These are phyloP conservation scores for Ophiostoma himal-ulmi DNA, from an alignment of 2,329 filamentous ascomycete species.

Conservation along the genomic window DNA sequence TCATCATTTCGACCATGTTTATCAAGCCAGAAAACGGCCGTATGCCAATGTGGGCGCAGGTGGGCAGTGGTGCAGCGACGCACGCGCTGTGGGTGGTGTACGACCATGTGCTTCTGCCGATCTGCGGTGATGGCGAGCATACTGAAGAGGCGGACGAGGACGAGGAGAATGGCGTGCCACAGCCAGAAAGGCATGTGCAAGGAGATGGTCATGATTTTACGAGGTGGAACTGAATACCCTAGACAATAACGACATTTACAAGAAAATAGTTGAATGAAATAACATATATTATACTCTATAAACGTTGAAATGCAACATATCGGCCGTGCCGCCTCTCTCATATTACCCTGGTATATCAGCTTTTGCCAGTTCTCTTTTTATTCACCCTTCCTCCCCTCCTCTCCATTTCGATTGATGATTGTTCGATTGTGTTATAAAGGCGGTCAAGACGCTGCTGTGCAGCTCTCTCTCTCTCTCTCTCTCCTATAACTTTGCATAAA, in stretches of 20 bases:
- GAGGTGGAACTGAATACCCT: not conserved
- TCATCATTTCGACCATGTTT: not conserved
- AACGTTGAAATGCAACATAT: not conserved
- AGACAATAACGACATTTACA: no score
- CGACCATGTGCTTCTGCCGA: constrained; percentile 44
- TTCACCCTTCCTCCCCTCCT: not conserved
- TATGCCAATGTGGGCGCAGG: constrained; percentile 60
- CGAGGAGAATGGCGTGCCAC: not conserved
- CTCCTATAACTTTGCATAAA: constrained; percentile 3
- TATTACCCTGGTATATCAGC: constrained; percentile 3
- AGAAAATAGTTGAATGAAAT: not conserved
- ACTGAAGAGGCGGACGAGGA: not conserved
- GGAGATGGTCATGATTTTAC: not conserved
- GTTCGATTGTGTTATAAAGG: not conserved
- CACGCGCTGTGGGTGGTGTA: constrained; percentile 43
- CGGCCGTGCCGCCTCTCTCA: not conserved
- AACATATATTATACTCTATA: not conserved
- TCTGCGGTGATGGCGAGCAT: constrained; percentile 82
- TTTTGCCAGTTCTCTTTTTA: not conserved
- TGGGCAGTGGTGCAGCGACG: constrained; percentile 48
- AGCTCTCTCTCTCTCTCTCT: not conserved
- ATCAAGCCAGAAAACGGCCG: constrained; percentile 27
- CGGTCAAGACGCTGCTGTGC: not conserved
- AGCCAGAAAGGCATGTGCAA: not conserved
- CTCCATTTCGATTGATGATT: not conserved